phyloP scores from a whole-genome alignment of 345 rosid genomes.

The Durio zibethinus region DNA sequence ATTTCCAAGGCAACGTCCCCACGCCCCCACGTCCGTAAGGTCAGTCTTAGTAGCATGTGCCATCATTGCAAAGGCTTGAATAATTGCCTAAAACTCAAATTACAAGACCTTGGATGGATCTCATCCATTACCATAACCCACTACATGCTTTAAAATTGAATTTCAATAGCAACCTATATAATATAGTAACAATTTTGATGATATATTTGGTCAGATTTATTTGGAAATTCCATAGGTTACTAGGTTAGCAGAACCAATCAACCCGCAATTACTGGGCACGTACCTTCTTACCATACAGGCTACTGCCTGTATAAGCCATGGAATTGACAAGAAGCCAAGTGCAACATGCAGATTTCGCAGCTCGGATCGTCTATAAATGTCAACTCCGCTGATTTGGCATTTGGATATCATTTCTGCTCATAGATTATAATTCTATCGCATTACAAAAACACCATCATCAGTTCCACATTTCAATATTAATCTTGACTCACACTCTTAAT shows the following conservation, averaged over 20 bases:
- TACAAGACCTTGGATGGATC: background rate
- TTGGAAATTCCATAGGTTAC: background rate
- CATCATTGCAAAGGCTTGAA: background rate
- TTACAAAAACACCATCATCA: background rate
- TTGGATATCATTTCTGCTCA: too few species aligned
- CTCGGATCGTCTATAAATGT: too few species aligned
- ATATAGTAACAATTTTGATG: background rate
- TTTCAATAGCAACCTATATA: background rate
- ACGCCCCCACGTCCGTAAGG: background rate
- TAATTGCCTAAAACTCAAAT: background rate
- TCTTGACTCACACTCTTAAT: background rate
- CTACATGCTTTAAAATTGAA: background rate
- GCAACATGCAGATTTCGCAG: background rate
- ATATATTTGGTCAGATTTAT: background rate
- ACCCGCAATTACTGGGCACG: conserved; percentile 11
- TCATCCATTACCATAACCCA: background rate
- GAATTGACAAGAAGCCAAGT: background rate
- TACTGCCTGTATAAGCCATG: background rate
- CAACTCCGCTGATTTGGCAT: background rate
- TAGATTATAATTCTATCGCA: background rate
- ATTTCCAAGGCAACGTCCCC: background rate
- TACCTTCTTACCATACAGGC: conserved; percentile 4
- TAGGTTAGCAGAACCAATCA: background rate
- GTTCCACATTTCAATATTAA: background rate
- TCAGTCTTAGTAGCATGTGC: conserved; percentile 1